Evolutionary conservation across 1,284 basidiomycete species (phyloP), one percentile per base, ranked within the genome.

Genomic region (Flammula alnicola): DNA sequence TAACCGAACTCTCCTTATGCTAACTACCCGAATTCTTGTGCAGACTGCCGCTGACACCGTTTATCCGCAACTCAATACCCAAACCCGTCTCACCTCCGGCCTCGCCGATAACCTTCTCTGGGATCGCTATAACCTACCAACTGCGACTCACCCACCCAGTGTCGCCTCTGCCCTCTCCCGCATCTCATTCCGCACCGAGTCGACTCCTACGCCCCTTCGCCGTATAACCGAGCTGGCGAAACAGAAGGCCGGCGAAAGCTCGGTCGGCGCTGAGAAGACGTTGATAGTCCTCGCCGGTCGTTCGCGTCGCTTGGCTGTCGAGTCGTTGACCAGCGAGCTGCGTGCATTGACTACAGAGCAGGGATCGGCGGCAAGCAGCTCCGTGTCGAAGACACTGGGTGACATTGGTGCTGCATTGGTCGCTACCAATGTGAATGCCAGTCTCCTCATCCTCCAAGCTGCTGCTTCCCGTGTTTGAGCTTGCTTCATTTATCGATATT

Each of bases 381-480:
- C 86, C 52, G 77, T 92, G 40, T 69, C 83, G 20, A 87, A 85
- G 68, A 91, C 91, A 1, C 68, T 93, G 0, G 92, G 92, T 1
- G 86, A 92, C 60, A 79, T 86, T 0, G 86, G 81, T 8, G 79
- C 87, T 6, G 86, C 81, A 11, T 67, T 90, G 49, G 79, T 91
- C 3, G 74, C 81, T 3, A 74, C 73, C 7, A 72, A 73, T 27
- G 68, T 72, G 7, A 63, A 70, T 45, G 80, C 81, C 3, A 84
- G 80, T 59, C 71, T 87, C 61, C 61, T 90, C 30, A 78, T 90
- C 3, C 62, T 86, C 44, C 87, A 90, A 63, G 80, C 84, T 30
- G 64, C 68, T 22, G 49, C 54, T 26, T 49, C 50, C 5, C 36
- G 39, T 22, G 20, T 35, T 17, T 53, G 14, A 44, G n/a, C 16